Evolutionary conservation across 495 filamentous ascomycete genomes (phyloP).

Genomic region (Platismatia glauca): DNA sequence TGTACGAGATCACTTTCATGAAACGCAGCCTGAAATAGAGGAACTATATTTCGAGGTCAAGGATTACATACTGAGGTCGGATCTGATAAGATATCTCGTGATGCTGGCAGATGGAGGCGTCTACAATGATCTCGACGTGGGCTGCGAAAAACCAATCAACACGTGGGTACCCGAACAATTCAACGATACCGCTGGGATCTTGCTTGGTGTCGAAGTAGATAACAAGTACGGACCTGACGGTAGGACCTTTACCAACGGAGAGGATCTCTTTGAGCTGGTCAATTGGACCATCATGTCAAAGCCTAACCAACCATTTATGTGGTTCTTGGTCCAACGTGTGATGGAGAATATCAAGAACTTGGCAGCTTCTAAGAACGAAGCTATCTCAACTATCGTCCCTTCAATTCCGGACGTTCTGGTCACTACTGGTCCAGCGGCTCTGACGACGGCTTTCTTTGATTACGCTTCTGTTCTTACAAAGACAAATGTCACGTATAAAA

Average conservation of each 20-base stretch:
- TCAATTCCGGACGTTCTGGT: constrained; percentile 23
- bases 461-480: constrained; percentile 13
- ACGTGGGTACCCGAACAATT: constrained; percentile 46
- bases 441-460: constrained; percentile 19
- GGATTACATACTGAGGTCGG: constrained; percentile 44
- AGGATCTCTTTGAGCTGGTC: constrained; percentile 31
- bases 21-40: constrained; percentile 33
- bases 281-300: constrained; percentile 37
- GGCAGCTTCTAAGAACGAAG: constrained; percentile 6
- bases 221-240: constrained; percentile 16
- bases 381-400: constrained; percentile 10
- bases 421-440: constrained; percentile 24
- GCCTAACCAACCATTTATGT: constrained; percentile 30
- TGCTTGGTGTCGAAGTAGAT: constrained; percentile 34
- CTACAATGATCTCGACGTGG: constrained; percentile 52
- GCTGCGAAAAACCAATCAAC: constrained; percentile 39
- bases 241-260: constrained; percentile 11
- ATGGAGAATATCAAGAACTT: constrained; percentile 23
- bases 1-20: constrained; percentile 28
- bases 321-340: constrained; percentile 18
- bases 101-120: constrained; percentile 49
- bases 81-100: constrained; percentile 50
- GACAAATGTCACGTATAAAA: constrained; percentile 12
- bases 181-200: constrained; percentile 24
- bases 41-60: constrained; percentile 34